Evolutionary conservation across 148 eudicot genomes (phyloP).

Genomic region (Fallopia convolvulus): DNA sequence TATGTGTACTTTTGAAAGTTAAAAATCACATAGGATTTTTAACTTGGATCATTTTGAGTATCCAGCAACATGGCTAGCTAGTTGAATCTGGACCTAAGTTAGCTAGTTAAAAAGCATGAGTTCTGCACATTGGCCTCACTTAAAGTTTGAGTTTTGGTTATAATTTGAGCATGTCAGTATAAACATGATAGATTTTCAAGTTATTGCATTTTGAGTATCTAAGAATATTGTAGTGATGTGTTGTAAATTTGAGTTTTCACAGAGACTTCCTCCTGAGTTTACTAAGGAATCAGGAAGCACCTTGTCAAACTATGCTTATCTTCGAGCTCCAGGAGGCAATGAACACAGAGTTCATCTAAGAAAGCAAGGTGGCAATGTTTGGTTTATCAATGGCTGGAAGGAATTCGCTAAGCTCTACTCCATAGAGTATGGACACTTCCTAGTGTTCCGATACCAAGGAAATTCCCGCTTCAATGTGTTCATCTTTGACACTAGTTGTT

Average conservation of each 20-base stretch:
- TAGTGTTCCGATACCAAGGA: not conserved
- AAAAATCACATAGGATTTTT: too few relatives aligned
- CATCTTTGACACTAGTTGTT: not conserved
- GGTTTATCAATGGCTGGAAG: not conserved
- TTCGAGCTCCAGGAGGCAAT: not conserved
- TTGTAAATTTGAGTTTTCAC: not conserved
- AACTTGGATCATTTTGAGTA: too few relatives aligned
- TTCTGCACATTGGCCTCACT: too few relatives aligned
- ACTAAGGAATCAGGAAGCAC: not conserved
- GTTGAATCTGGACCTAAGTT: too few relatives aligned
- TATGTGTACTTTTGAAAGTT: too few relatives aligned
- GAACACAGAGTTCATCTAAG: not conserved
- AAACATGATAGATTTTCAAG: too few relatives aligned
- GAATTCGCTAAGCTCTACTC: not conserved
- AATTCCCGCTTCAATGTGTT: not conserved
- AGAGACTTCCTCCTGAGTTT: not conserved
- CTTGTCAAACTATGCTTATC: not conserved
- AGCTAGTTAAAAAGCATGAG: too few relatives aligned
- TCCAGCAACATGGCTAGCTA: too few relatives aligned
- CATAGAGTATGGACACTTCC: not conserved
- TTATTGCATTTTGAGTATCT: too few relatives aligned
- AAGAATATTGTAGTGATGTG: too few relatives aligned
- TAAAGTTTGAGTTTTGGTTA: too few relatives aligned
- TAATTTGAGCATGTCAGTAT: too few relatives aligned
- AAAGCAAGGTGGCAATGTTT: not conserved